phyloP scores from a whole-genome alignment of 129 eudicot genomes.

The Centrapalus pauciflorus region DNA sequence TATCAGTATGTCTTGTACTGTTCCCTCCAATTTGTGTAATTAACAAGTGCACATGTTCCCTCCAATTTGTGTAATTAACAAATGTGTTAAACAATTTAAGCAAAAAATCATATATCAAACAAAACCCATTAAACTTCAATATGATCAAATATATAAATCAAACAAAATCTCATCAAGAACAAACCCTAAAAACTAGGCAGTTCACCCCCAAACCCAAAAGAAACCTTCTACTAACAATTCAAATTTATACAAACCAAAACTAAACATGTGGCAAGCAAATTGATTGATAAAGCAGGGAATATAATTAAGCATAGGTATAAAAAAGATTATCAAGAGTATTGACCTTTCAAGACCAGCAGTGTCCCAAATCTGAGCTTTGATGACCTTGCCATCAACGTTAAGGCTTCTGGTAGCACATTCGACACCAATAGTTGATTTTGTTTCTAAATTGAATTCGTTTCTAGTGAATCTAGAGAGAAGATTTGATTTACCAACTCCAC shows the following conservation, averaged over 20 bases:
- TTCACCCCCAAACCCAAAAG: constrained; percentile 3
- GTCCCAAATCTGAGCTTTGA: constrained; percentile 91
- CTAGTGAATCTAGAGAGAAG: constrained; percentile 78
- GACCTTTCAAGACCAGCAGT: constrained; percentile 89
- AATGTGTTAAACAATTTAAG: background rate
- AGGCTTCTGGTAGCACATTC: constrained; percentile 78
- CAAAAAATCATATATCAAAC: background rate
- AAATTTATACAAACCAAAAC: background rate
- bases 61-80: too few species aligned
- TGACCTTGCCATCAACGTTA: constrained; percentile 65
- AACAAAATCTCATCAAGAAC: too few species aligned
- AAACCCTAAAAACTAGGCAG: too few species aligned
- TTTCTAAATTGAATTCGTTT: constrained; percentile 71
- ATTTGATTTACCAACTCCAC: constrained; percentile 71
- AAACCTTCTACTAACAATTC: background rate
- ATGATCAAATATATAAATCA: too few species aligned
- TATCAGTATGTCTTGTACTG: too few species aligned
- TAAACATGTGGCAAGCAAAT: background rate
- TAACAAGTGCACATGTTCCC: too few species aligned
- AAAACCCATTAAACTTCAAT: background rate
- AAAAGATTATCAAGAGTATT: constrained; percentile 1
- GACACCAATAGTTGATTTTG: constrained; percentile 78
- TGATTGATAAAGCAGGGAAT: background rate
- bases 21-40: constrained; percentile 11
- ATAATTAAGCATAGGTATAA: background rate